Base-by-base conservation (phyloP, 352 stramenopile species). In the Phytopythium ostracodes region DNA sequence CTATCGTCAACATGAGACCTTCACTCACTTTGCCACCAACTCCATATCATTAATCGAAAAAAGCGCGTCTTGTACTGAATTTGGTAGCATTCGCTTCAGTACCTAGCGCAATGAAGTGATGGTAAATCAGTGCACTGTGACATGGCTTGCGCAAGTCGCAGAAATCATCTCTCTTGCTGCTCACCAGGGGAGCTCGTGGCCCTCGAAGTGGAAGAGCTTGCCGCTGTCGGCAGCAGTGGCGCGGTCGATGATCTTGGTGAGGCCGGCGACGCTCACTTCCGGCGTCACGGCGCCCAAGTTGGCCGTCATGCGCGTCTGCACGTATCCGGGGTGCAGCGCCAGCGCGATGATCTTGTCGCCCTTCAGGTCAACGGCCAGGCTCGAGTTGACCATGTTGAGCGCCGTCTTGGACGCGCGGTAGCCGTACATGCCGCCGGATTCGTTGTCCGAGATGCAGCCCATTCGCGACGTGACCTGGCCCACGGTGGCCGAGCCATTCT, bases 391-490 rank as follows among this genome's bases (percentile, higher is more conserved):
- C 66, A 81, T 87, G 66, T 95, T 95, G 56, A 90, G 69, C 27
- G 80, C 86, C 40, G 76, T 51, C 66, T 92, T 92, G 51, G 76
- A 87, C 43, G 85, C 76, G 49, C 81, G 76, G 74, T 94, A 92
- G 56, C 75, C 79, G 61, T 90, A 90, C 33, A 53, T 55, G 18
- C 62, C 65, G 12, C 65, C 68, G 4, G 68, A 70, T 15, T 31
- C 51, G 52, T 75, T 75, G 49, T 75, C 61, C 4, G 59, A 63
- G 42, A 91, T 80, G 47, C 78, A 84, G 40, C 81, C 84, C 51
- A 85, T 61, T 8, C 59, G 54, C 9, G 76, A 87, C 33, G 72
- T 72, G 35, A 91, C 38, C 49, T 91, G 73, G 27, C 62, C 67
- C 46, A 81, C 76, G 20, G 66, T 77, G 8, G 74, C 76, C 8